These are phyloP conservation scores for Fusarium chuoi DNA, from an alignment of 2,329 filamentous ascomycete species.

Conservation along the genomic window DNA sequence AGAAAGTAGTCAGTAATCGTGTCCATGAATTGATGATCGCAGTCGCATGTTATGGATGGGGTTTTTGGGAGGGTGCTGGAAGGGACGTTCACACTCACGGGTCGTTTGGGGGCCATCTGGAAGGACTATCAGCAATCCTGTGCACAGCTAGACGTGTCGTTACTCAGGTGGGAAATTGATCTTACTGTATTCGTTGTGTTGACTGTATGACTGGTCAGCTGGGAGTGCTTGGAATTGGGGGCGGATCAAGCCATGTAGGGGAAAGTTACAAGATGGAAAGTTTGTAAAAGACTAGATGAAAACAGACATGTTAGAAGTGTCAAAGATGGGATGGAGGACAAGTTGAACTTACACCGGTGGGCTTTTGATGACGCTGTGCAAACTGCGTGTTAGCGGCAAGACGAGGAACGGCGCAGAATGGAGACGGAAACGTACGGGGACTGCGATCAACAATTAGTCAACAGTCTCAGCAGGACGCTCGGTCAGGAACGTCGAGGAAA, in stretches of 20 bases:
- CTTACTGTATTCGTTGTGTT: accelerated
- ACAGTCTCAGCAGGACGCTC: accelerated
- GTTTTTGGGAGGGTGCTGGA: neutral
- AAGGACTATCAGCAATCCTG: neutral
- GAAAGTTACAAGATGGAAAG: neutral
- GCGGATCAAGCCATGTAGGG: neutral
- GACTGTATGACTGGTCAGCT: neutral
- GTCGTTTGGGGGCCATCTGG: accelerated
- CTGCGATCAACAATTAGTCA: neutral
- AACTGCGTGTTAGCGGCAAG: neutral
- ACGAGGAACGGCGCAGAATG: neutral
- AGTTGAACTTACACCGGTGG: neutral
- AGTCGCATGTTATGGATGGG: neutral
- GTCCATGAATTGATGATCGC: neutral
- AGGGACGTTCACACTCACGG: neutral
- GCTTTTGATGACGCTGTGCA: accelerated
- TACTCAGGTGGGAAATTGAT: neutral
- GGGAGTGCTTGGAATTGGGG: neutral
- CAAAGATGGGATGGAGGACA: neutral
- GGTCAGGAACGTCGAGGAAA: neutral
- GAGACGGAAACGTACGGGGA: accelerated
- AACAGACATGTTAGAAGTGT: neutral
- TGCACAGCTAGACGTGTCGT: neutral
- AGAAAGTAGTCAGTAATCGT: neutral
- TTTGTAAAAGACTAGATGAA: neutral